Percentiles rank a stretch among this genome's conserved stretches.
phyloP scores from a whole-genome alignment of 2,329 filamentous ascomycete species.

The Cryoendolithus antarcticus region DNA sequence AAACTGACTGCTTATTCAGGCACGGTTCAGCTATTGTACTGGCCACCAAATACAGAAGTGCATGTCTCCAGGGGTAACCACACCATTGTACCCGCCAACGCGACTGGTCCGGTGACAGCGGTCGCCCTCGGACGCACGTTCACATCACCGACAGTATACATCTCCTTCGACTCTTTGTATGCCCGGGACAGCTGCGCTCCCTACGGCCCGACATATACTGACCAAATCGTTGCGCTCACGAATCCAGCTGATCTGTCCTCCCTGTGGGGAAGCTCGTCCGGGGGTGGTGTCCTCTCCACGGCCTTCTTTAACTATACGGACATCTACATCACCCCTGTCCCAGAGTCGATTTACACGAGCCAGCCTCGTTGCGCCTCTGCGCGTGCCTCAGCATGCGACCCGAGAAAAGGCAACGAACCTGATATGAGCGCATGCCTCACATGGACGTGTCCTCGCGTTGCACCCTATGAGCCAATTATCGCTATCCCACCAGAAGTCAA shows the following conservation, averaged over 20 bases:
- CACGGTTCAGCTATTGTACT: slow-evolving; percentile 10
- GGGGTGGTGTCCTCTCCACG: too few species aligned
- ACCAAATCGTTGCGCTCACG: slow-evolving; percentile 8
- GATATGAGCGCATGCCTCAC: neutral
- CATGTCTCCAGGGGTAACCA: slow-evolving; percentile 1
- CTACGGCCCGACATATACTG: slow-evolving; percentile 6
- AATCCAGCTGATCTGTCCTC: slow-evolving; percentile 6
- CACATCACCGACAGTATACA: slow-evolving; percentile 10
- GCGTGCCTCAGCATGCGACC: neutral
- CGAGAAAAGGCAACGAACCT: neutral
- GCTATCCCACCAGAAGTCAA: slow-evolving; percentile 1
- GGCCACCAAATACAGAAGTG: slow-evolving; percentile 5
- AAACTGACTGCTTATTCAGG: too few species aligned
- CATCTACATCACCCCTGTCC: slow-evolving; percentile 1
- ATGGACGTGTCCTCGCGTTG: slow-evolving; percentile 1
- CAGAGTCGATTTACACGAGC: slow-evolving; percentile 1
- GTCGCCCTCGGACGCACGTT: slow-evolving; percentile 6
- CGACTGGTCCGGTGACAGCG: neutral
- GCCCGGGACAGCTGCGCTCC: slow-evolving; percentile 7
- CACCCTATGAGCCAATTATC: slow-evolving; percentile 1
- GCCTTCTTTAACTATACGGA: slow-evolving; percentile 4
- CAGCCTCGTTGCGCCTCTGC: slow-evolving; percentile 1
- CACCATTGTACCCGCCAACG: neutral
- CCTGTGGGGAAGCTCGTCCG: neutral
- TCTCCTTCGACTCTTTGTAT: slow-evolving; percentile 8